These are phyloP conservation scores for Coprinopsis marcescibilis DNA, from an alignment of 768 basidiomycete genomes.

Conservation along the genomic window DNA sequence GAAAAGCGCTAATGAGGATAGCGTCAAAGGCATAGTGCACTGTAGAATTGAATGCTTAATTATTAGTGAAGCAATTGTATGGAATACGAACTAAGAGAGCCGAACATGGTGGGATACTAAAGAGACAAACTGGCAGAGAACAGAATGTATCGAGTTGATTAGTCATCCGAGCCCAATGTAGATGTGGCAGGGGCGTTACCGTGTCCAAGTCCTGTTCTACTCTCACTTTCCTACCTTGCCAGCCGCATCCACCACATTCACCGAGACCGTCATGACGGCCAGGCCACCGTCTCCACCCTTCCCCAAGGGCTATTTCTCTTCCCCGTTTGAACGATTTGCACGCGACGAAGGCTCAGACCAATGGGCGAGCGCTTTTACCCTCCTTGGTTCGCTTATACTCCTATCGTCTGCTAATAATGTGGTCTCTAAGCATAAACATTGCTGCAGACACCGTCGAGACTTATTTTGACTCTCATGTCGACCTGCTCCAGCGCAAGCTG, in stretches of 20 bases:
- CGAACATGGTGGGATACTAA: slow-evolving; percentile 41
- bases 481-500: slow-evolving; percentile 75
- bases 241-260: too few species aligned
- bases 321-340: slow-evolving; percentile 67
- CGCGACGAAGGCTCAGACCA: slow-evolving; percentile 67
- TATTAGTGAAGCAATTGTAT: neutral
- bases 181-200: slow-evolving; percentile 9
- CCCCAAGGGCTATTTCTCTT: slow-evolving; percentile 54
- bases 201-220: neutral
- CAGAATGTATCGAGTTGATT: neutral
- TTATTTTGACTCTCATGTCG: slow-evolving; percentile 87
- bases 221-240: neutral
- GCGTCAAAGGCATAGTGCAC: slow-evolving; percentile 76
- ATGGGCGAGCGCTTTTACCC: slow-evolving; percentile 77
- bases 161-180: slow-evolving; percentile 1
- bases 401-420: slow-evolving; percentile 17
- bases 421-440: slow-evolving; percentile 16
- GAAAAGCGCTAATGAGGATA: slow-evolving; percentile 69
- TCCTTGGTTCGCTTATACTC: slow-evolving; percentile 56
- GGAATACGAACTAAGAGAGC: slow-evolving; percentile 42
- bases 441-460: slow-evolving; percentile 85
- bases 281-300: slow-evolving; percentile 15
- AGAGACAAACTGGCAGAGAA: neutral
- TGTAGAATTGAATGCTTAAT: slow-evolving; percentile 15
- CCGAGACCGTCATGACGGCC: too few species aligned